Evolutionary conservation across 495 filamentous ascomycete genomes (phyloP), one percentile per base, ranked within the genome.

Genomic region (Collariella sp.): DNA sequence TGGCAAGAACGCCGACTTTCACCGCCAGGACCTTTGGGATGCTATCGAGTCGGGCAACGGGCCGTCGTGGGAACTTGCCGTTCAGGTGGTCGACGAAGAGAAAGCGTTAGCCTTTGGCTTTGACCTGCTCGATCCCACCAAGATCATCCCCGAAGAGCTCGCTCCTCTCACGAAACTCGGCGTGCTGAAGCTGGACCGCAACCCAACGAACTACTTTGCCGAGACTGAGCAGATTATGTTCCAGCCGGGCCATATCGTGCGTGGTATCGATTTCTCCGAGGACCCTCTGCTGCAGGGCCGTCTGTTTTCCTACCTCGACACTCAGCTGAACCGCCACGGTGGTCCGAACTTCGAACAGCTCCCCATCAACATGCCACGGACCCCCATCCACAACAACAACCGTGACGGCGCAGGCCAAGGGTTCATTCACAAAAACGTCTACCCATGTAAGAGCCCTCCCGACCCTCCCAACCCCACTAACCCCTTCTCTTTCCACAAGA

Each of bases 301-400:
- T 48, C 68, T 88, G 40, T 88, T 83, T 70, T 84, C 82, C 46
- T 89, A 89, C 69, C 76, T 87, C 4, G 86, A 88, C 72, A 86
- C 86, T 3, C 83, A 87, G 61, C 60, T 86, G 11, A 87, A 88
- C 71, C 82, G 86, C 3, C 72, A 87, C 61, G 78, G 81, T 29
- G 83, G 81, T 15, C 82, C 84, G 58, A 89, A 89, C 74, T 88
- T 87, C 59, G 83, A 87, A 65, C 83, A 88, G 65, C 65, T 87
- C 7, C 85, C 85, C 10, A 83, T 88, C 68, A 89, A 89, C 73
- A 77, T 79, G 13, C 86, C 86, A 11, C 67, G 68, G 9, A 62
- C 72, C 10, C 72, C 77, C 15, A 74, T 87, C 41, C 84, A 88
- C 73, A 88, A 88, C 70, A 88, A 89, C 70, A 85, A 88, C 75